Evolutionary conservation across 2,329 filamentous ascomycete species (phyloP), one percentile per base, ranked within the genome.

Genomic region (Cladosporium sp.): DNA sequence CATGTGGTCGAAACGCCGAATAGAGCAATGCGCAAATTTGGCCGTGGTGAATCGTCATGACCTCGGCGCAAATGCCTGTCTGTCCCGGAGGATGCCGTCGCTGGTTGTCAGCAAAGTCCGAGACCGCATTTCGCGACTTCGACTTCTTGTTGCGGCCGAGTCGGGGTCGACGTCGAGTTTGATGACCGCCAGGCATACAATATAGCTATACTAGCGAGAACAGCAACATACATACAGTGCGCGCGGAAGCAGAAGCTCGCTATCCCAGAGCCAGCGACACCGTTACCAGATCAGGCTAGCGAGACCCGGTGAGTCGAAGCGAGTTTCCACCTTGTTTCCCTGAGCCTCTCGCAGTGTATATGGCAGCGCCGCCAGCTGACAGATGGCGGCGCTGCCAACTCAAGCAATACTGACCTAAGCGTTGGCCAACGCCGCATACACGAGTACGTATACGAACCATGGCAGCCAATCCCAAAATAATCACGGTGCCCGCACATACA

Each of bases 401-500:
- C 28, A 34, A 55, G 28, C 55, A 24, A n/a, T 61, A 36, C 59
- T 28, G 38, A 61, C 26, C 28, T 34, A 32, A 21, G 59, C 38
- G 15, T 61, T 49, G 41, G 41, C 41, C 28, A 32, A 15, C 60
- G 49, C 32, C 34, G 36, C 47, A 38, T 15, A 32, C 24, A 12
- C 55, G 24, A 55, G 52, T 34, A 30, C 52, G 55, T 58, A 58
- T 47, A 62, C 44, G 47, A 63, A 62, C 44, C 32, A 63, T 54
- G 47, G n/a, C 49, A 24, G 24, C 15, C 47, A 24, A 66, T 24
- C 65, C 65, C 2, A 55, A 59, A 30, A 66, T 68, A 32, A 54
- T 62, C 34, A 34, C 69, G 21, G 58, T 71, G 11, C 68, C 70
- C 38, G 64, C 65, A 24, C 7, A 49, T 4, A 52, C 66, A 11